phyloP scores from a whole-genome alignment of 495 filamentous ascomycete species.

The Platismatia glauca region DNA sequence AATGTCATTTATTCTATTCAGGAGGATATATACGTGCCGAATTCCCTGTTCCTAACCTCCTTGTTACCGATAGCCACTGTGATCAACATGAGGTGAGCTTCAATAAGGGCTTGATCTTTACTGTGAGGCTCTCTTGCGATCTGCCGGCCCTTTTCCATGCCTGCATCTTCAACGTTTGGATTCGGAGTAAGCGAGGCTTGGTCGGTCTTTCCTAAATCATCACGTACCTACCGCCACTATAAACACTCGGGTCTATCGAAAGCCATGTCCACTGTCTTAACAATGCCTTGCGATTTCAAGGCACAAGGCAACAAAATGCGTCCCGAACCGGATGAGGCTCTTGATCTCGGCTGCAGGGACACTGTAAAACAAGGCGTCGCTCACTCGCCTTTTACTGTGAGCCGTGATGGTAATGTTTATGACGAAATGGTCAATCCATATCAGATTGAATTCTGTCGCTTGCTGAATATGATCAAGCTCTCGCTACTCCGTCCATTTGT shows the following conservation, averaged over 20 bases:
- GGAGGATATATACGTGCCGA: neutral
- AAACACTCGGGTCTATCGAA: neutral
- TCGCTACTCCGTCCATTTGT: neutral
- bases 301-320: neutral
- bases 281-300: neutral
- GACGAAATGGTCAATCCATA: neutral
- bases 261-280: neutral
- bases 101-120: neutral
- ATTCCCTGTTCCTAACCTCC: neutral
- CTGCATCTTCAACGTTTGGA: neutral
- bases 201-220: neutral
- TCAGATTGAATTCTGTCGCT: neutral
- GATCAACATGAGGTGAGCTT: neutral
- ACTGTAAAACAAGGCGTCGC: neutral
- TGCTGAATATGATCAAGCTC: neutral
- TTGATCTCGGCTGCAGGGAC: neutral
- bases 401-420: neutral
- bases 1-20: neutral
- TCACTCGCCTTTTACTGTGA: neutral
- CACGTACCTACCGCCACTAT: neutral
- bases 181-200: neutral
- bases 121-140: neutral
- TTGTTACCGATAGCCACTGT: neutral
- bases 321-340: conserved; percentile 2
- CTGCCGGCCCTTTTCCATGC: neutral